phyloP scores from a whole-genome alignment of 139 green algal species.

The Coelastrella sp. region DNA sequence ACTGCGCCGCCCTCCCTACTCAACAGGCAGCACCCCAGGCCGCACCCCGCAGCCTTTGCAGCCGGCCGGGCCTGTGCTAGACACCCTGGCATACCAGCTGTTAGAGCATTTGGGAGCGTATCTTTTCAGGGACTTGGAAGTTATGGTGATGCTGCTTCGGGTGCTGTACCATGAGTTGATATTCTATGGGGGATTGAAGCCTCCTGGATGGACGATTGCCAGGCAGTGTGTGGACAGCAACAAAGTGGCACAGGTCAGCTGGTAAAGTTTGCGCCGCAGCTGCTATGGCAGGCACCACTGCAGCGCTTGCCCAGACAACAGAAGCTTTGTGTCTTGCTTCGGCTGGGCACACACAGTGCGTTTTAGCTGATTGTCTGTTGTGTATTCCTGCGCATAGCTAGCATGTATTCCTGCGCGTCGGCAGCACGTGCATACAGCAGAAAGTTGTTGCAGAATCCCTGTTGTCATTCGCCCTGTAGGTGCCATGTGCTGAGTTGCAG shows the following conservation, averaged over 20 bases:
- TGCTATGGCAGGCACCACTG: too few species aligned
- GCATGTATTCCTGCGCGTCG: too few species aligned
- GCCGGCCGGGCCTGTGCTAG: background rate
- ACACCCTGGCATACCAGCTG: slow-evolving; percentile 2
- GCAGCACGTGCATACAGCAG: too few species aligned
- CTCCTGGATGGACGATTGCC: background rate
- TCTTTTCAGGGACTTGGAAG: slow-evolving; percentile 5
- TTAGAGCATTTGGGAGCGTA: slow-evolving; percentile 19
- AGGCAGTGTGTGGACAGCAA: background rate
- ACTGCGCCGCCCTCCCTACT: slow-evolving; percentile 19
- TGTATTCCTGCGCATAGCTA: too few species aligned
- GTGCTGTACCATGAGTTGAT: slow-evolving; percentile 52
- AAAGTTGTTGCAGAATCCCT: too few species aligned
- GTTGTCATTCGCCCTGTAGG: too few species aligned
- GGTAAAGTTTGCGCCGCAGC: too few species aligned
- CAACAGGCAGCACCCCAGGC: background rate
- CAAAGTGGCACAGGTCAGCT: slow-evolving; percentile 20
- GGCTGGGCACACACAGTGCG: too few species aligned
- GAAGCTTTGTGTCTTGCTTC: too few species aligned
- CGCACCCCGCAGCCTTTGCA: background rate
- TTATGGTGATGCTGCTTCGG: slow-evolving; percentile 53
- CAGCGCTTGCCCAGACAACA: too few species aligned
- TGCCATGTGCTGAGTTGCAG: too few species aligned
- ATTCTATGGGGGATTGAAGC: slow-evolving; percentile 34
- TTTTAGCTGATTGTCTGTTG: too few species aligned